Base-by-base conservation (phyloP, 495 filamentous ascomycete genomes). In the Penicillium mononematosum region DNA sequence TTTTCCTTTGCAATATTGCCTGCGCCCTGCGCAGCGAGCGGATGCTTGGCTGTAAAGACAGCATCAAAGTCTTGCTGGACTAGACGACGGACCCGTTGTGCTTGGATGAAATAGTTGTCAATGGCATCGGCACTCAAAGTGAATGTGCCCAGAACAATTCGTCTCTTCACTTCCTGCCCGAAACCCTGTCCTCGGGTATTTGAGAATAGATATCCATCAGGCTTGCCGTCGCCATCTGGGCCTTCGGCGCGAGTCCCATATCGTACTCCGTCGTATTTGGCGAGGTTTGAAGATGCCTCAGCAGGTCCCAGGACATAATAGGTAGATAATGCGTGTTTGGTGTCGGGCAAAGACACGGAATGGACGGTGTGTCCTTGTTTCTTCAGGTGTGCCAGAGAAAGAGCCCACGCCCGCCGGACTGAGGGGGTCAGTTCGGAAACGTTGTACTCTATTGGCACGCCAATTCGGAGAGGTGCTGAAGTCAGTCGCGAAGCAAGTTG, bases 271-370 rank as follows among this genome's bases (percentile, higher is more conserved):
- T 99, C 94, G 68, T 96, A 99, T 72, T 94, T 96, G 47, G 94
- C 88, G n/a, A 99, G 83, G 58, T 99, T 99, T 17, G 93, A 97
- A 12, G 89, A 91, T 14, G 95, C 95, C 75, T 99, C 94, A 12
- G 94, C 91, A 0, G 95, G 90, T 7, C 94, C 94, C 58, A 99
- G 85, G 45, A 98, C 79, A 67, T 99, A 99, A 70, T 99, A 99
- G 32, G 94, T 88, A 4, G 91, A 88, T 10, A 99, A 78, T 1
- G 94, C 95, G 55, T 88, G 85, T 51, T 83, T 84, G 10, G 94
- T 99, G 5, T 85, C 81, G 14, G 94, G 92, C 2, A 98, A 78
- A n/a, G 88, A 91, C 12, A 98, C 81, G 3, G 86, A 76, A 38
- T 88, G 81, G 29, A 96, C 75, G 11, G 72, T 83, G 51, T 91